These are phyloP conservation scores for Puccinia polysora DNA, from an alignment of 1,284 basidiomycete species.

Conservation along the genomic window DNA sequence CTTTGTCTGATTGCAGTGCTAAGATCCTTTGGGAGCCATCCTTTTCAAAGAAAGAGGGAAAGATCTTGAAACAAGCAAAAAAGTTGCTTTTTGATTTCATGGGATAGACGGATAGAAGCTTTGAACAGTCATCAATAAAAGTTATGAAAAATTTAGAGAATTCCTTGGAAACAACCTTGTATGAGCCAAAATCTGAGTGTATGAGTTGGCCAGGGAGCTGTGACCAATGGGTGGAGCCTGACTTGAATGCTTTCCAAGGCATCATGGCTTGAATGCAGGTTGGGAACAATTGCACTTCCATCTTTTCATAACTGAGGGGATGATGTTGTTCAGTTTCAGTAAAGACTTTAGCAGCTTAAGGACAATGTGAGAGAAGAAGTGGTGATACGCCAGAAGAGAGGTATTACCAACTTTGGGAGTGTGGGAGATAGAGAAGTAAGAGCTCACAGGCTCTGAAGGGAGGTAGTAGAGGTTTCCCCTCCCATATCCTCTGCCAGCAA, in stretches of 20 bases:
- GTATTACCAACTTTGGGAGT: not conserved
- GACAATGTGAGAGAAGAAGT: not conserved
- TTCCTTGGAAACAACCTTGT: constrained; percentile 1
- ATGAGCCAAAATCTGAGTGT: constrained; percentile 10
- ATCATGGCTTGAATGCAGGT: constrained; percentile 2
- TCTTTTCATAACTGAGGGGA: constrained; percentile 17
- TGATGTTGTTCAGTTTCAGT: not conserved
- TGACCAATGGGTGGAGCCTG: not conserved
- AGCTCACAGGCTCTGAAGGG: not conserved
- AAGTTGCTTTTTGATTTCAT: constrained; percentile 11
- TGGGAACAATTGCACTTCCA: not conserved
- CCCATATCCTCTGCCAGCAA: not conserved
- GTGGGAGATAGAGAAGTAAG: not conserved
- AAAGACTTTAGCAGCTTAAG: not conserved
- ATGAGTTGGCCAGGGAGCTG: not conserved
- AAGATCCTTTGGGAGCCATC: not conserved
- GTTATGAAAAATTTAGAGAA: constrained; percentile 15
- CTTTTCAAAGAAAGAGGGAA: constrained; percentile 3
- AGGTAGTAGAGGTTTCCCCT: constrained; percentile 10
- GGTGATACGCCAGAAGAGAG: not conserved
- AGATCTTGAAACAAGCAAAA: constrained; percentile 11
- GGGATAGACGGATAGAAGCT: not conserved
- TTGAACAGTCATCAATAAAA: constrained; percentile 21
- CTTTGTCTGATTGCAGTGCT: not conserved
- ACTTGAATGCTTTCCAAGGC: constrained; percentile 10